Base-by-base conservation (phyloP, 108 stramenopile genomes). In the Skeletonema tropicum region DNA sequence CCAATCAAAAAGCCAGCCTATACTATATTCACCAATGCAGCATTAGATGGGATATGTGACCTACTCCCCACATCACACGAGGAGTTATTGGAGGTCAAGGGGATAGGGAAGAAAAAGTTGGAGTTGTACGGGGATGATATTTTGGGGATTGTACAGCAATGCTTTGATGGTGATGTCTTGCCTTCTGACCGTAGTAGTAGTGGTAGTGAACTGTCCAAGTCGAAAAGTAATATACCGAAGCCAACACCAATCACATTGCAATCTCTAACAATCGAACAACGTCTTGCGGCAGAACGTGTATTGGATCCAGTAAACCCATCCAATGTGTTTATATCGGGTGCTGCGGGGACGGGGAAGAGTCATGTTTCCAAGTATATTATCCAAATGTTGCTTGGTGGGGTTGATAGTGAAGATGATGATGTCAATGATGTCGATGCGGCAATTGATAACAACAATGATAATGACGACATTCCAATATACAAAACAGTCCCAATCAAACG, bases 261-360 rank as follows among this genome's bases (percentile, higher is more conserved):
- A 59, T 70, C 69, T 7, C 58, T 70, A 3, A 70, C 69, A 12
- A 9, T 25, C 5, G 69, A 86, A 74, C 86, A 87, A 69, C 35
- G 68, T 46, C 67, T 64, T 38, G 86, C 85, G 14, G 57, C 86
- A n/a, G 74, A 79, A 42, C 68, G 64, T n/a, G 80, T 76, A 17
- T 57, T 62, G 48, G 12, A 60, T 41, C 84, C 81, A 5, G 38
- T 52, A 2, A 75, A 31, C 78, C 82, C 61, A 8, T 23, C 49
- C 21, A 62, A 62, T 19, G 80, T 85, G 3, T 88, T 90, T 60
- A 77, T 88, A 17, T 87, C 89, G 6, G 89, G 89, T 19, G 84
- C 87, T 10, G 89, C 87, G 9, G 89, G 89, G n/a, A 83, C 86
- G 1, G 89, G 89, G 19, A 90, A 90, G 63, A 76, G 76, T n/a